Base-by-base conservation (phyloP, 768 basidiomycete genomes). In the Gyrodon lividus region DNA sequence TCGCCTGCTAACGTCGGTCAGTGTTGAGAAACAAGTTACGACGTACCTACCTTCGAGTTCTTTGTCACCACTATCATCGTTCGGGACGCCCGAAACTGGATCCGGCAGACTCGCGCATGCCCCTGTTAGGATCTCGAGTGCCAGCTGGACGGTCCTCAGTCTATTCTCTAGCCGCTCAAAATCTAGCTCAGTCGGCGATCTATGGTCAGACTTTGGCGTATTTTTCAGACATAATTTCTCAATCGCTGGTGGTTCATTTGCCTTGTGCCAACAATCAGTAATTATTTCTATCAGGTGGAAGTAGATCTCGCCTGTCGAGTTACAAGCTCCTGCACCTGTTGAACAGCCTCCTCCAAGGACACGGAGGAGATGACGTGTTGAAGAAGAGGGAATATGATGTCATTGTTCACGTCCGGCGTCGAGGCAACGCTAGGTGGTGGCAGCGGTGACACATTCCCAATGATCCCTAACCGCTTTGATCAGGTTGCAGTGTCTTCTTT, bases 31-130 rank as follows among this genome's bases (percentile, higher is more conserved):
- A 3, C 19, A 43, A 20, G 22, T 41, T 9, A 16, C 20, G 0
- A 24, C 5, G 16, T 17, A 12, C 45, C 3, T 70, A 56, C 74
- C 76, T 61, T 78, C 74, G 22, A 62, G 64, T n/a, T 61, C 68
- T 8, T 65, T 72, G 30, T 56, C 68, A 5, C 67, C 70, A 35
- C 58, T 61, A 49, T 63, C 66, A 30, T 72, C 71, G 10, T 68
- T 68, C 16, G 65, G 64, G 0, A 62, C 56, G 24, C 64, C 68
- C 39, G 75, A 71, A 48, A 84, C 82, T 16, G 87, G 82, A 59
- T 92, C 91, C 5, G 91, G 91, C 35, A 97, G 71, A 6, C 85
- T 90, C 17, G 93, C 93, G 64, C 91, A 97, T n/a, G 80, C 74
- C 26, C 87, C 87, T 0, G 92, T 95, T 55, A 97, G 68, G 43